Conservation (phyloP, 1,284 basidiomycete genomes). For the Trichosporon inkin region DNA sequence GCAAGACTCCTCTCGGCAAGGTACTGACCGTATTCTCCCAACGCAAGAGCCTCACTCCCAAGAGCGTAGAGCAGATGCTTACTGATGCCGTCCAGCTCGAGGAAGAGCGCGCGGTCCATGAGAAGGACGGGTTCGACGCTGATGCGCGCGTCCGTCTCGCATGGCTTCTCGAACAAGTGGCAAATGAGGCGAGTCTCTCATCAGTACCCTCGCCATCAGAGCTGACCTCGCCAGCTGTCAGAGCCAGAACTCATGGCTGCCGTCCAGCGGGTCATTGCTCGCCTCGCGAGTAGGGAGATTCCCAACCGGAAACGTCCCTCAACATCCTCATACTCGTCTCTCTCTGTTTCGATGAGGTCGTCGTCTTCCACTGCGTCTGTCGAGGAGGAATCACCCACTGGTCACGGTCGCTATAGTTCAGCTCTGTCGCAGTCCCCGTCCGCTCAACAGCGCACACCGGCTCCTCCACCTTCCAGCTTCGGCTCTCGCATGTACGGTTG, state of each 20-base stretch:
- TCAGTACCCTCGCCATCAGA: neutral
- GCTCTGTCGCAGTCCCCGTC: no score
- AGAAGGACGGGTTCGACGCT: conserved; percentile 12
- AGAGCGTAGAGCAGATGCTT: conserved; percentile 11
- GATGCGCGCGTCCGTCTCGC: conserved; percentile 14
- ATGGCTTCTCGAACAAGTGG: conserved; percentile 22
- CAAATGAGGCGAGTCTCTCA: conserved; percentile 12
- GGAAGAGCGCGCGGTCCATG: neutral
- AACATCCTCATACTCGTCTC: neutral
- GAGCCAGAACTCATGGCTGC: conserved; percentile 13
- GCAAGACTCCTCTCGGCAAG: conserved; percentile 6
- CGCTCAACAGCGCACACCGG: neutral
- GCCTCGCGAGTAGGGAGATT: neutral
- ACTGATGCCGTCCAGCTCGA: conserved; percentile 9
- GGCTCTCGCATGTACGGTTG: conserved; percentile 3
- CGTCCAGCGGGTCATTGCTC: conserved; percentile 5
- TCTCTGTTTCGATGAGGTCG: neutral
- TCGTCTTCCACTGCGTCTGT: neutral
- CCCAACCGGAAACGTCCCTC: neutral
- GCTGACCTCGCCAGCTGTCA: conserved; percentile 13
- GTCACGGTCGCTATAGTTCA: no score
- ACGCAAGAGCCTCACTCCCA: neutral
- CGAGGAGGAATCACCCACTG: neutral
- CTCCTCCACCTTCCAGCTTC: neutral
- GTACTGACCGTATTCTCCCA: conserved; percentile 14